These are phyloP conservation scores for Wickerhamiella spandovensis DNA, from an alignment of 805 yeast species.

Conservation along the genomic window DNA sequence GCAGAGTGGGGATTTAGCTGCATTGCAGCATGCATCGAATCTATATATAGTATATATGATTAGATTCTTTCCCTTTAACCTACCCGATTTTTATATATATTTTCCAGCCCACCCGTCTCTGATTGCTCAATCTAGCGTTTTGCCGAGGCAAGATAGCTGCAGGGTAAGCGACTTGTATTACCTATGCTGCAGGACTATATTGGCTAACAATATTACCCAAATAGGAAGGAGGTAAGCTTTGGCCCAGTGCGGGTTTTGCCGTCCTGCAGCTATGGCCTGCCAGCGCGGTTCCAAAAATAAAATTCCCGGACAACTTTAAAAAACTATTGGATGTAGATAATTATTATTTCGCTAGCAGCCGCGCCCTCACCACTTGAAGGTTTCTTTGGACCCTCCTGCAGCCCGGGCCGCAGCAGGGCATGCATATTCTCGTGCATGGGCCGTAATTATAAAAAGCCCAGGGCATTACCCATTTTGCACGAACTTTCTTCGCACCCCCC, in stretches of 20 bases:
- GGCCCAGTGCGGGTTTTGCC: not conserved
- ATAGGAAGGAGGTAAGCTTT: conserved; percentile 3
- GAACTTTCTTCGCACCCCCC: too few species aligned
- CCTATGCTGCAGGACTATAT: not conserved
- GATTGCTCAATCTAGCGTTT: not conserved
- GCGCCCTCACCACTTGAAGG: not conserved
- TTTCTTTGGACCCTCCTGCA: not conserved
- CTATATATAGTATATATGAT: not conserved
- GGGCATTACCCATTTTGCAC: not conserved
- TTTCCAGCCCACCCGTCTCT: too few species aligned
- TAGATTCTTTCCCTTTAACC: too few species aligned
- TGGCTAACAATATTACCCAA: not conserved
- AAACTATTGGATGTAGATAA: not conserved
- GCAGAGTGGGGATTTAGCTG: too few species aligned
- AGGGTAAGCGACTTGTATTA: not conserved
- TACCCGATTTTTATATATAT: too few species aligned
- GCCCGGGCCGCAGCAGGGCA: not conserved
- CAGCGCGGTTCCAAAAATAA: not conserved
- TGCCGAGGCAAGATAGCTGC: not conserved
- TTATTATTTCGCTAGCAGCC: not conserved
- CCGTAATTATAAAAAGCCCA: not conserved
- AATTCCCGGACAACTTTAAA: not conserved
- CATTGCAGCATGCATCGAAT: not conserved
- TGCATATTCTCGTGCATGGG: not conserved
- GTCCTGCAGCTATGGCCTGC: not conserved